phyloP scores from a whole-genome alignment of 2,329 filamentous ascomycete species.

The Pyrenophora graminea region DNA sequence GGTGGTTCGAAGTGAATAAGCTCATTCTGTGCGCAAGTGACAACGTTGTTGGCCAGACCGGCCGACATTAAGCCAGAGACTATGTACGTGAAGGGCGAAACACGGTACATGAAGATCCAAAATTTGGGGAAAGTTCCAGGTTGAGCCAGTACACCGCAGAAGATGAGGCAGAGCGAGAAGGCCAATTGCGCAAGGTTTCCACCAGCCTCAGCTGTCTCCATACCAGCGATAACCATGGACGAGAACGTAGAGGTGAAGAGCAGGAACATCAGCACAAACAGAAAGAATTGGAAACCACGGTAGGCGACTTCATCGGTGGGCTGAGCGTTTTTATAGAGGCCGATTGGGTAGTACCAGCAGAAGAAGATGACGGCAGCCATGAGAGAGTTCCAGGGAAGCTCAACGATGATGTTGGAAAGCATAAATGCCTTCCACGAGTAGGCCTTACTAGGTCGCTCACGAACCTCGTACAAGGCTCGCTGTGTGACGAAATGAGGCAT shows the following conservation, averaged over 20 bases:
- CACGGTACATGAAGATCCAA: conserved; percentile 84
- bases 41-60: conserved; percentile 68
- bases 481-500: conserved; percentile 88
- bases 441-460: conserved; percentile 80
- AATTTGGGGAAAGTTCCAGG: conserved; percentile 69
- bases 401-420: conserved; percentile 79
- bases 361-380: conserved; percentile 78
- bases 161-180: conserved; percentile 74
- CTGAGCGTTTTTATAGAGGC: conserved; percentile 71
- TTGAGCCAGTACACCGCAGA: conserved; percentile 72
- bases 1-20: conserved; percentile 68
- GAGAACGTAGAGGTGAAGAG: conserved; percentile 83
- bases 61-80: conserved; percentile 72
- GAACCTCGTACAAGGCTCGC: conserved; percentile 79
- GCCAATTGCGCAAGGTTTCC: conserved; percentile 76
- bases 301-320: conserved; percentile 64
- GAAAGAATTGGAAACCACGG: conserved; percentile 77
- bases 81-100: conserved; percentile 83
- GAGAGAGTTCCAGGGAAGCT: conserved; percentile 81
- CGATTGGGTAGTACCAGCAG: conserved; percentile 85
- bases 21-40: conserved; percentile 72
- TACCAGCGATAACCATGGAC: conserved; percentile 74
- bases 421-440: conserved; percentile 88
- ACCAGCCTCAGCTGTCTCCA: conserved; percentile 74
- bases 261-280: conserved; percentile 75